Evolutionary conservation across 208 protist species (phyloP).

Genomic region (Kentomonas sorsogonicus): DNA sequence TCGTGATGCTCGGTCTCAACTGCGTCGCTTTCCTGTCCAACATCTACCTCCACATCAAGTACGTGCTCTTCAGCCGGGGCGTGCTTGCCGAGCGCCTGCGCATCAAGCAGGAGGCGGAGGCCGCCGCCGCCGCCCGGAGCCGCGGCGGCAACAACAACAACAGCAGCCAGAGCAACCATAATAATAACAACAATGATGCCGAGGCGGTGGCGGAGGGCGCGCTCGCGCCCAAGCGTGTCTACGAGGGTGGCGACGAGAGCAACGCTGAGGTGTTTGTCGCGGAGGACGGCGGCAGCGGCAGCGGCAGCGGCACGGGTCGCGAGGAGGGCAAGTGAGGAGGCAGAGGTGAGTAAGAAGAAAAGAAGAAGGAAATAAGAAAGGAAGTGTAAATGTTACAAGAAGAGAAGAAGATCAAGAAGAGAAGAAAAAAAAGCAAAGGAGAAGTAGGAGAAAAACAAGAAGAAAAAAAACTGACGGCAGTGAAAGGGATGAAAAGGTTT

Average conservation of each 20-base stretch:
- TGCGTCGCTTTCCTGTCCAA: constrained; percentile 25
- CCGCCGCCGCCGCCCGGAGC: neutral
- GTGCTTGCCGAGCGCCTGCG: constrained; percentile 39
- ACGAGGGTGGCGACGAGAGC: no score
- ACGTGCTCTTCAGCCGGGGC: constrained; percentile 19
- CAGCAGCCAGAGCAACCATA: no score
- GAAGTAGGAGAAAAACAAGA: neutral
- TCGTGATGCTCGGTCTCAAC: constrained; percentile 42
- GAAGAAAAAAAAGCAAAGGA: neutral
- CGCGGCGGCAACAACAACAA: no score
- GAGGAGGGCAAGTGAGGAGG: no score
- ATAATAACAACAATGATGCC: no score
- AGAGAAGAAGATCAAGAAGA: neutral
- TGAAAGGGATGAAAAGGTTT: neutral
- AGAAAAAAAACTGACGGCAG: neutral
- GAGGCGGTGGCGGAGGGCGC: no score
- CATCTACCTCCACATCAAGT: constrained; percentile 40
- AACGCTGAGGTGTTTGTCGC: no score
- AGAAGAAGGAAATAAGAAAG: no score
- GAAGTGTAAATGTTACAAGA: constrained; percentile 3
- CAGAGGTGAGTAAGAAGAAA: no score
- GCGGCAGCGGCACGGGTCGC: no score
- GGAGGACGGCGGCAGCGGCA: no score
- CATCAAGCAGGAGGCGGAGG: constrained; percentile 15
- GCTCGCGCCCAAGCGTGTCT: no score